These are phyloP conservation scores for Chalciporus pseudorubinellus DNA, from an alignment of 768 basidiomycete genomes.

Conservation along the genomic window DNA sequence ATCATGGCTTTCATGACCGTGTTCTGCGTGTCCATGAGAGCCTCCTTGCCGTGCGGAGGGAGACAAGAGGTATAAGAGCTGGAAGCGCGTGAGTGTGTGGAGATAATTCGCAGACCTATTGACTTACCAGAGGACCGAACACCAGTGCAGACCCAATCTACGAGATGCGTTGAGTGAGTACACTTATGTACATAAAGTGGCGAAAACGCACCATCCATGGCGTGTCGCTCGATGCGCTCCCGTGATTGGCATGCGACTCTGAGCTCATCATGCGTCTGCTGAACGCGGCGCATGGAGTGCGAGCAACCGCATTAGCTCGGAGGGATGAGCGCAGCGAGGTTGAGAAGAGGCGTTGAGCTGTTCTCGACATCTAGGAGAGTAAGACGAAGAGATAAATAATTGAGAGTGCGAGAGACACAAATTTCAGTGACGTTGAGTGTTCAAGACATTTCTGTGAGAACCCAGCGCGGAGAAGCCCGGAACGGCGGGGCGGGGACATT, in stretches of 20 bases:
- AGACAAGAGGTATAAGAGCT: constrained; percentile 33
- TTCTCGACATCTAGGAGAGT: constrained; percentile 19
- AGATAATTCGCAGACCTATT: not conserved
- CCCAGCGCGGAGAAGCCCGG: constrained; percentile 28
- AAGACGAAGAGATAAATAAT: constrained; percentile 12
- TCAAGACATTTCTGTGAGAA: constrained; percentile 21
- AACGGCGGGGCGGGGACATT: not conserved
- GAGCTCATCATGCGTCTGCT: constrained; percentile 29
- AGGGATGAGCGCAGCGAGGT: constrained; percentile 16
- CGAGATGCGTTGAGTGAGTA: not conserved
- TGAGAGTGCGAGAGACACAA: constrained; percentile 13
- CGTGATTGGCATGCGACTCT: constrained; percentile 21
- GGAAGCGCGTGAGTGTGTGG: not conserved
- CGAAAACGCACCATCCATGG: constrained; percentile 31
- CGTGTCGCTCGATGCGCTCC: constrained; percentile 17
- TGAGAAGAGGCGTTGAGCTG: constrained; percentile 17
- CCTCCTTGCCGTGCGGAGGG: constrained; percentile 25
- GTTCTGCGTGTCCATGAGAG: constrained; percentile 21
- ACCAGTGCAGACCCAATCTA: constrained; percentile 33
- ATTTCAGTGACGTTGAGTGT: constrained; percentile 28
- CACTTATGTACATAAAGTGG: not conserved
- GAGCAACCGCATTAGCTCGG: constrained; percentile 9
- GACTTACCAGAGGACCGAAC: constrained; percentile 32
- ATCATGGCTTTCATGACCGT: constrained; percentile 18
- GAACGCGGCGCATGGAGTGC: constrained; percentile 13